phyloP scores from a whole-genome alignment of 345 rosid species.

The Lagerstroemia speciosa region DNA sequence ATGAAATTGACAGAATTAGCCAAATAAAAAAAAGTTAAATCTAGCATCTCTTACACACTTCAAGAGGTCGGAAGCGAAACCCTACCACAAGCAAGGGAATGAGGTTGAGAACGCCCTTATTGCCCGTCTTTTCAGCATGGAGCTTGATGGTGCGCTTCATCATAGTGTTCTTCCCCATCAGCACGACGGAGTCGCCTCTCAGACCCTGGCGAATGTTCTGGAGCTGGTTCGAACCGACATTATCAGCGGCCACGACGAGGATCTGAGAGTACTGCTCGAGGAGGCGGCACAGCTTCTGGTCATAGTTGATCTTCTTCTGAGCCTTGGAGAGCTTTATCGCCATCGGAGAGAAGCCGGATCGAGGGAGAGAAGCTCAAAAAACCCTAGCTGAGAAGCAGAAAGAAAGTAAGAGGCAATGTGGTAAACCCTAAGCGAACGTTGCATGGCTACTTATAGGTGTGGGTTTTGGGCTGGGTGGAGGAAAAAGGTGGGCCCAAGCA shows the following conservation, averaged over 20 bases:
- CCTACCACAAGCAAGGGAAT: constrained; percentile 51
- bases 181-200: constrained; percentile 54
- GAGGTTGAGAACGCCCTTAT: constrained; percentile 30
- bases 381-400: background rate
- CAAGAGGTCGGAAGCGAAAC: background rate
- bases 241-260: constrained; percentile 56
- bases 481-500: background rate
- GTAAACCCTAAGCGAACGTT: constrained; percentile 6
- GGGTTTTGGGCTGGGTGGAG: background rate
- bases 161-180: constrained; percentile 82
- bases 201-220: constrained; percentile 57
- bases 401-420: background rate
- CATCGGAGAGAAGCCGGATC: constrained; percentile 5
- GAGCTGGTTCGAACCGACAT: constrained; percentile 70
- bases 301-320: constrained; percentile 55
- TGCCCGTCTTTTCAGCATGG: constrained; percentile 47
- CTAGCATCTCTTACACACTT: too few relatives aligned
- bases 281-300: constrained; percentile 53
- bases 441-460: background rate
- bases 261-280: constrained; percentile 65
- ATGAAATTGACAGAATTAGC: too few relatives aligned
- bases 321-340: constrained; percentile 25
- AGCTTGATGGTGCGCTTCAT: constrained; percentile 67
- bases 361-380: background rate
- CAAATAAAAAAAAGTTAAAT: too few relatives aligned